Evolutionary conservation across 257 asterid species (phyloP).

Genomic region (Solanum sparsipilum): DNA sequence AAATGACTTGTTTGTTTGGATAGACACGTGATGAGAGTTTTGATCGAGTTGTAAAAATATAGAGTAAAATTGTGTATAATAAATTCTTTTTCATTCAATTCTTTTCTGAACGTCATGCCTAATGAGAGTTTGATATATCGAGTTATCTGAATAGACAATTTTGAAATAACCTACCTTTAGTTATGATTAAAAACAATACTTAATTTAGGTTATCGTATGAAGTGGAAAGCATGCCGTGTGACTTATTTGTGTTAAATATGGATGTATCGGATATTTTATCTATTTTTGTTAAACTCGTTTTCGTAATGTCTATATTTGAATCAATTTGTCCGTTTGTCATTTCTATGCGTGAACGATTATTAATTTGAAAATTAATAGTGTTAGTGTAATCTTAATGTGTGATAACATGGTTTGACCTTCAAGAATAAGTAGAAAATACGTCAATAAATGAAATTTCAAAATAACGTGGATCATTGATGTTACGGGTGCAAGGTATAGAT

Average conservation of each 20-base stretch:
- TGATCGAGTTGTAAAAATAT: neutral
- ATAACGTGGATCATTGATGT: neutral
- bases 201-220: neutral
- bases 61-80: neutral
- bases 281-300: neutral
- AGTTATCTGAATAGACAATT: neutral
- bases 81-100: neutral
- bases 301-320: neutral
- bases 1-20: neutral
- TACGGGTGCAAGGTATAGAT: neutral
- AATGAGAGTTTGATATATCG: neutral
- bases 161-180: neutral
- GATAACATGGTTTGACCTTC: neutral
- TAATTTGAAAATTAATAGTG: neutral
- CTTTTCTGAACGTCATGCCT: rapidly evolving
- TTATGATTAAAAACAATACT: neutral
- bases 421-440: neutral
- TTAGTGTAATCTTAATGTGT: neutral
- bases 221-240: neutral
- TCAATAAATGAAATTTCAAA: neutral
- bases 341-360: neutral
- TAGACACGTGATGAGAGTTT: neutral
- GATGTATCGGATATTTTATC: neutral
- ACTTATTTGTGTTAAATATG: neutral
- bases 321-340: neutral